Percentiles rank a stretch among this genome's conserved stretches.
Evolutionary conservation across 1,139 yeast species (phyloP).

Genomic region (Protomyces macrosporus): DNA sequence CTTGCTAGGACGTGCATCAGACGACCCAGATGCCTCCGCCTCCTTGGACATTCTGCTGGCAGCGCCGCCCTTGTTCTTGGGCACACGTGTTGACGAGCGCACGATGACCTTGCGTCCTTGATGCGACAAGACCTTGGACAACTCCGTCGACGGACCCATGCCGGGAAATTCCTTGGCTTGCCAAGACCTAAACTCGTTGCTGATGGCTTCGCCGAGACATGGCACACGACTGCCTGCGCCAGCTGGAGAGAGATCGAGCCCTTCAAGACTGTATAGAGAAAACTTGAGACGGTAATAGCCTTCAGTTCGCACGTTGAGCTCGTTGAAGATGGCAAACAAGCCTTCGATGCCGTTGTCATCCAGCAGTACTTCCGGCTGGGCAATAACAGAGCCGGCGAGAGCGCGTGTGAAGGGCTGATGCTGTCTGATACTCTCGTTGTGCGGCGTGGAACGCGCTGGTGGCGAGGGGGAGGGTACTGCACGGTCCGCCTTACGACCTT

Average conservation of each 20-base stretch:
- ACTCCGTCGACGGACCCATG: slow-evolving; percentile 27
- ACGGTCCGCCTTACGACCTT: neutral
- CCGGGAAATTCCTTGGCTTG: slow-evolving; percentile 42
- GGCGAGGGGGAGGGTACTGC: too few species aligned
- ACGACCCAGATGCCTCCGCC: too few species aligned
- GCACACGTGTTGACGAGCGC: neutral
- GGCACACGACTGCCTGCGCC: neutral
- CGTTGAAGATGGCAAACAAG: slow-evolving; percentile 38
- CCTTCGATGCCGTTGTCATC: slow-evolving; percentile 23
- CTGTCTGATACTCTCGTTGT: neutral
- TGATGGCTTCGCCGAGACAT: slow-evolving; percentile 32
- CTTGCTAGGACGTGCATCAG: neutral
- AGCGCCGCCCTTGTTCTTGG: too few species aligned
- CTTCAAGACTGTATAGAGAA: slow-evolving; percentile 33
- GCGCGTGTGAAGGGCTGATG: slow-evolving; percentile 7
- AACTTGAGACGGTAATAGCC: slow-evolving; percentile 38
- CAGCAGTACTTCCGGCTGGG: neutral
- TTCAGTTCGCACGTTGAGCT: slow-evolving; percentile 40
- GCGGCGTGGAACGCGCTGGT: neutral
- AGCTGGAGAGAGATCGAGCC: neutral
- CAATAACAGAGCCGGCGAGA: slow-evolving; percentile 18
- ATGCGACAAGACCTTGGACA: slow-evolving; percentile 13
- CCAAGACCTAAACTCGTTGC: slow-evolving; percentile 38
- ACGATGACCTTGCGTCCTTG: slow-evolving; percentile 9
- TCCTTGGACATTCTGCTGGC: too few species aligned